These are phyloP conservation scores for Piper longum DNA, from an alignment of 164 flowering plant genomes.

Conservation along the genomic window DNA sequence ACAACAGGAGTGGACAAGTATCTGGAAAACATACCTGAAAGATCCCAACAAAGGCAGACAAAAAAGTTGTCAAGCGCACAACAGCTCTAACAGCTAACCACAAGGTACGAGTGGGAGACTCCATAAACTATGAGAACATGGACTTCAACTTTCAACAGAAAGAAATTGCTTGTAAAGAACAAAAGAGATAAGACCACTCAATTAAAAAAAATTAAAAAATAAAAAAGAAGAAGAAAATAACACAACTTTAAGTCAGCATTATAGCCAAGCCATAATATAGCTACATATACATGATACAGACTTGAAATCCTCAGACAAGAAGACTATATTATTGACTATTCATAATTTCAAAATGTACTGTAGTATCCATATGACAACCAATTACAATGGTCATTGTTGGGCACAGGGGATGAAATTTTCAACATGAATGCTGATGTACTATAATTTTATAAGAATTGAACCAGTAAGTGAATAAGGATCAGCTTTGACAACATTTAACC, in stretches of 20 bases:
- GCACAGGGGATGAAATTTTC: not conserved
- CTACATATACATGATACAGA: not conserved
- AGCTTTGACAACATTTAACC: not conserved
- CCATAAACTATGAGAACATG: constrained; percentile 51
- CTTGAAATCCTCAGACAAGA: too few species aligned
- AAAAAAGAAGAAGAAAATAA: not conserved
- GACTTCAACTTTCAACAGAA: constrained; percentile 1
- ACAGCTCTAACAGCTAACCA: constrained; percentile 76
- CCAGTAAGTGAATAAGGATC: not conserved
- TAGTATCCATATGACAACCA: not conserved
- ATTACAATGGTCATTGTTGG: too few species aligned
- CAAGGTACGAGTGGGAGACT: constrained; percentile 56
- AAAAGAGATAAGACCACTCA: not conserved
- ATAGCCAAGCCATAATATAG: not conserved
- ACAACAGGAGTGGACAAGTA: not conserved
- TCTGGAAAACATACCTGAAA: constrained; percentile 55
- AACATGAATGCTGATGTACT: not conserved
- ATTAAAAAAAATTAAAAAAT: too few species aligned
- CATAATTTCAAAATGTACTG: too few species aligned
- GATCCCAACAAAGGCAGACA: constrained; percentile 89
- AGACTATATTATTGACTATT: too few species aligned
- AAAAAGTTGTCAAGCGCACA: constrained; percentile 79
- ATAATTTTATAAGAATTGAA: not conserved
- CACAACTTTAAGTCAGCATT: not conserved
- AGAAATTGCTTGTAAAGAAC: not conserved